phyloP scores from a whole-genome alignment of 768 basidiomycete genomes.

The Lepiota subincarnata region DNA sequence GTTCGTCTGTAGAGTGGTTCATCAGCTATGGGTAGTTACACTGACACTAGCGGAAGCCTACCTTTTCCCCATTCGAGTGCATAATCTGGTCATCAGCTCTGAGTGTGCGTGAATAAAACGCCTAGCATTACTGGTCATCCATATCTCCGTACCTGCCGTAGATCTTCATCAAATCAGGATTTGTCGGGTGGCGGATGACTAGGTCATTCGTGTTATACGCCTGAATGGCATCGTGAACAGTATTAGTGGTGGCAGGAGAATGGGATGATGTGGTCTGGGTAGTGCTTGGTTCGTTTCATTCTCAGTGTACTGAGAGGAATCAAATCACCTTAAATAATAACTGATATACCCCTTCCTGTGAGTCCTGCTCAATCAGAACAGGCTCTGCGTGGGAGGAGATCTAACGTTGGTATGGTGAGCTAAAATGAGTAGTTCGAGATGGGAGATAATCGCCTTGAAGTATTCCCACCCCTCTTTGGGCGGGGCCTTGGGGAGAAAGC shows the following conservation, averaged over 20 bases:
- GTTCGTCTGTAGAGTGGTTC: constrained; percentile 24
- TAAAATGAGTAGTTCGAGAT: not conserved
- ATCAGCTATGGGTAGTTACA: not conserved
- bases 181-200: constrained; percentile 35
- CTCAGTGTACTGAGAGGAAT: not conserved
- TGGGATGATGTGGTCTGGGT: constrained; percentile 14
- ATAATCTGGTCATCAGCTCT: constrained; percentile 40
- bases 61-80: constrained; percentile 39
- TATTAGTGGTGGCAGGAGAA: constrained; percentile 28
- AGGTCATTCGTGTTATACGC: constrained; percentile 39
- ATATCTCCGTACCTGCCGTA: constrained; percentile 26
- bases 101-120: constrained; percentile 25
- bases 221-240: constrained; percentile 22
- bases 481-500: constrained; percentile 11
- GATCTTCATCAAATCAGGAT: constrained; percentile 30
- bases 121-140: constrained; percentile 24
- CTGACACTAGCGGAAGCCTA: constrained; percentile 11
- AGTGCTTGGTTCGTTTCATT: not conserved
- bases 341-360: not conserved
- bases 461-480: constrained; percentile 15
- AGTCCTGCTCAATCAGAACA: constrained; percentile 5
- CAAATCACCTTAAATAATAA: constrained; percentile 6
- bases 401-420: not conserved
- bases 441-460: constrained; percentile 1
- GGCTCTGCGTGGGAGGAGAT: constrained; percentile 8